Percentiles rank a stretch among this genome's conserved stretches.
phyloP scores from a whole-genome alignment of 2,329 filamentous ascomycete species.

The Alternaria rosae region DNA sequence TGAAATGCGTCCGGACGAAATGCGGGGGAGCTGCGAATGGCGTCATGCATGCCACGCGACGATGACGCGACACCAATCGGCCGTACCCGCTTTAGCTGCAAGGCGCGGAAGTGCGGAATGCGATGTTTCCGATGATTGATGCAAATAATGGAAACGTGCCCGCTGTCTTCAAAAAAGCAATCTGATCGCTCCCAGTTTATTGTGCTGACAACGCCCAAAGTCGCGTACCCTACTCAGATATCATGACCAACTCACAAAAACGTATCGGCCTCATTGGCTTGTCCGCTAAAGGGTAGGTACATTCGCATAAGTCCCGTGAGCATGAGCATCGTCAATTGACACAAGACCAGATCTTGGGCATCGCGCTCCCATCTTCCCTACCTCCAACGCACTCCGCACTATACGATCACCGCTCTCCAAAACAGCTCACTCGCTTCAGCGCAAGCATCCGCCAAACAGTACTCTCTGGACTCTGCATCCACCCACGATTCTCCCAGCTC shows the following conservation, averaged over 20 bases:
- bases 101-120: background rate
- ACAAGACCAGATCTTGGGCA: constrained; percentile 45
- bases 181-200: background rate
- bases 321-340: background rate
- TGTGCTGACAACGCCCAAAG: background rate
- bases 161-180: background rate
- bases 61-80: background rate
- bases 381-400: constrained; percentile 45
- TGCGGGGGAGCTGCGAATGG: background rate
- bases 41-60: background rate
- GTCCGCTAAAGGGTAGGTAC: constrained; percentile 41
- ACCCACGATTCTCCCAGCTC: constrained; percentile 55
- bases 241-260: constrained; percentile 17
- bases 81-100: background rate
- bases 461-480: constrained; percentile 48
- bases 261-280: constrained; percentile 44
- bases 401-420: constrained; percentile 59
- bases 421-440: constrained; percentile 52
- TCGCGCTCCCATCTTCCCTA: constrained; percentile 50
- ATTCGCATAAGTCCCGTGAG: background rate
- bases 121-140: background rate
- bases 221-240: background rate
- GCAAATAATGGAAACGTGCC: background rate
- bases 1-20: background rate
- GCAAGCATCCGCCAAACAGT: constrained; percentile 51